phyloP scores from a whole-genome alignment of 306 rosid genomes.

The Gillenia trifoliata region DNA sequence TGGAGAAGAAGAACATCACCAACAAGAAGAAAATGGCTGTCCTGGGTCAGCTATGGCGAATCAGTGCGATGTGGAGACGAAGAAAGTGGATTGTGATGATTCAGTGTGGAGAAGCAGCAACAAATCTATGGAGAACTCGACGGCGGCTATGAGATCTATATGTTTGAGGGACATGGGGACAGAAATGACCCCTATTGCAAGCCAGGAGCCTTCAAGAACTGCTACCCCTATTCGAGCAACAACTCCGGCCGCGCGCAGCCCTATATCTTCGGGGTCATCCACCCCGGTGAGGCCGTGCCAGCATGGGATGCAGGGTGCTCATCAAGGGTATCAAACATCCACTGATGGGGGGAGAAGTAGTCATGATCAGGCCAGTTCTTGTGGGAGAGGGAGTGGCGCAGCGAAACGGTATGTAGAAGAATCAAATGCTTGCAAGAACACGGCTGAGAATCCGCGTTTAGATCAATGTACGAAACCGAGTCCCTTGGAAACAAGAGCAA shows the following conservation, averaged over 20 bases:
- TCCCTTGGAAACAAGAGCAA: constrained; percentile 72
- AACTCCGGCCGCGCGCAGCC: constrained; percentile 67
- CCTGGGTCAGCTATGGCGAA: constrained; percentile 13
- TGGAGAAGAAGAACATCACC: constrained; percentile 26
- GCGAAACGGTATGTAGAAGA: constrained; percentile 38
- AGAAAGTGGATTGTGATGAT: constrained; percentile 69
- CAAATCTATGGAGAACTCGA: constrained; percentile 35
- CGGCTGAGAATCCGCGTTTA: constrained; percentile 33
- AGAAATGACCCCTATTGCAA: constrained; percentile 95
- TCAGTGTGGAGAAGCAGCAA: constrained; percentile 66
- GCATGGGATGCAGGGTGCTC: constrained; percentile 34
- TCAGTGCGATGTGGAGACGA: constrained; percentile 55
- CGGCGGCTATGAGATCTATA: constrained; percentile 44
- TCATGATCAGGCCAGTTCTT: constrained; percentile 16
- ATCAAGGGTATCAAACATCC: constrained; percentile 30
- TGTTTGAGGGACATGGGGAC: constrained; percentile 98
- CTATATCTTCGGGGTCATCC: constrained; percentile 65
- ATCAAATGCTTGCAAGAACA: constrained; percentile 34
- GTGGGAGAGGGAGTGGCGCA: constrained; percentile 23
- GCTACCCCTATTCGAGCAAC: constrained; percentile 84
- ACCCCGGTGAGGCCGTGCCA: constrained; percentile 55
- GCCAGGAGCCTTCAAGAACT: constrained; percentile 92
- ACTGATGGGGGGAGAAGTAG: constrained; percentile 22
- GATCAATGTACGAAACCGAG: constrained; percentile 41
- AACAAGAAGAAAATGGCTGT: constrained; percentile 19